Conservation (phyloP, 257 asterid genomes). For the Knoxia roxburghii region DNA sequence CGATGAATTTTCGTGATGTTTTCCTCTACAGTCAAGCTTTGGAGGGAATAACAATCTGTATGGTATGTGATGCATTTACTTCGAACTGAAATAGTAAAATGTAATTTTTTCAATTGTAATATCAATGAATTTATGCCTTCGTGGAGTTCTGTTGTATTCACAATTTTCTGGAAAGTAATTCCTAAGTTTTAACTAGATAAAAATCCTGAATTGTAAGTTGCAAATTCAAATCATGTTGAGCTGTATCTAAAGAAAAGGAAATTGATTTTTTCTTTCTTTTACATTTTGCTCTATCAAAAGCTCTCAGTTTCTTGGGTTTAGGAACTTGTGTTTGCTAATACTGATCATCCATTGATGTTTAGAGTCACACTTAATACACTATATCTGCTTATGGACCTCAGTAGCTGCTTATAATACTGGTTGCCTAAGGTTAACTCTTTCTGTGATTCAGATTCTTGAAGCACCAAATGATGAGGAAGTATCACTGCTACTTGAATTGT, state of each 20-base stretch:
- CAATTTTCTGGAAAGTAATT: constrained; percentile 6
- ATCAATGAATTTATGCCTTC: background rate
- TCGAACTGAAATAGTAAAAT: no score
- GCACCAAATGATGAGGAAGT: constrained; percentile 94
- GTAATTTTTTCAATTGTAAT: no score
- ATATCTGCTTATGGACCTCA: constrained; percentile 1
- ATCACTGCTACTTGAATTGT: constrained; percentile 78
- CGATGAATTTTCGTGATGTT: constrained; percentile 74
- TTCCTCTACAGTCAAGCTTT: constrained; percentile 94
- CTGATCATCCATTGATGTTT: background rate
- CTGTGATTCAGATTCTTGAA: constrained; percentile 73
- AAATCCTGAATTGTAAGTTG: background rate
- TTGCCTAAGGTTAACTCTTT: constrained; percentile 20
- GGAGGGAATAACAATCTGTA: constrained; percentile 89
- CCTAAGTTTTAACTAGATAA: background rate
- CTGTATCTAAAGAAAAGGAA: background rate
- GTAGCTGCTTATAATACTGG: constrained; percentile 16
- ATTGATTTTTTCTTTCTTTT: background rate
- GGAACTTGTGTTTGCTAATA: background rate
- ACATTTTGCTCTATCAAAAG: background rate
- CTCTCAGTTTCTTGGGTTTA: no score
- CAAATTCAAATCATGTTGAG: background rate
- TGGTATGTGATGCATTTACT: constrained; percentile 46
- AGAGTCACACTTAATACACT: background rate
- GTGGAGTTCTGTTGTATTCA: constrained; percentile 1